These are phyloP conservation scores for Yamadazyma friedrichii DNA, from an alignment of 1,139 yeast genomes.

Conservation along the genomic window DNA sequence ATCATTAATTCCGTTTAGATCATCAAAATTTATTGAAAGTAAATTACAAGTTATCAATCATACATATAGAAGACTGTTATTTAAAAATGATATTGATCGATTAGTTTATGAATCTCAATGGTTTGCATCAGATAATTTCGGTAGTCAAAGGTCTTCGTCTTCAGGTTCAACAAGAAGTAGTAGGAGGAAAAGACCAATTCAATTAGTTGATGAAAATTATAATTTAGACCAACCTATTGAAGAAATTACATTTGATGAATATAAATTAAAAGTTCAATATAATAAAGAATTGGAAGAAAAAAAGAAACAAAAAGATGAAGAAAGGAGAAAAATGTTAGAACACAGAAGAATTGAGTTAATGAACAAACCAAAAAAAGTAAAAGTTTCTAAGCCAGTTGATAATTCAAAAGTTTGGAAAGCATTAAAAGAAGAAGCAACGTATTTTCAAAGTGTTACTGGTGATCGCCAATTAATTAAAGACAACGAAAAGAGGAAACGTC, in stretches of 20 bases:
- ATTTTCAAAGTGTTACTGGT: constrained; percentile 42
- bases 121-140: constrained; percentile 25
- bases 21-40: constrained; percentile 13
- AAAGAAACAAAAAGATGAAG: constrained; percentile 5
- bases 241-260: constrained; percentile 6
- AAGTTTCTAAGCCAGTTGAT: background rate
- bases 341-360: constrained; percentile 13
- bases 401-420: background rate
- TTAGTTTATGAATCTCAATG: constrained; percentile 40
- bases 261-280: constrained; percentile 5
- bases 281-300: constrained; percentile 1
- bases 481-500: constrained; percentile 35
- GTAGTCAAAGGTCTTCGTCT: constrained; percentile 10
- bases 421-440: constrained; percentile 27
- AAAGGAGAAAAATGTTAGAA: constrained; percentile 8
- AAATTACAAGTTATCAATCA: constrained; percentile 22
- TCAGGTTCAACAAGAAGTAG: constrained; percentile 9
- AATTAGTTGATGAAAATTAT: constrained; percentile 10
- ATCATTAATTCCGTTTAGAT: constrained; percentile 16
- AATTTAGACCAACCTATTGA: constrained; percentile 4
- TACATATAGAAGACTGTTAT: constrained; percentile 25
- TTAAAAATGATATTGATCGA: constrained; percentile 29
- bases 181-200: constrained; percentile 14
- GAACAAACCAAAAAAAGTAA: constrained; percentile 10
- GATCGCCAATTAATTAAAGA: constrained; percentile 27